Conservation (phyloP, 1,284 basidiomycete species). For the Cryptococcus sp. region DNA sequence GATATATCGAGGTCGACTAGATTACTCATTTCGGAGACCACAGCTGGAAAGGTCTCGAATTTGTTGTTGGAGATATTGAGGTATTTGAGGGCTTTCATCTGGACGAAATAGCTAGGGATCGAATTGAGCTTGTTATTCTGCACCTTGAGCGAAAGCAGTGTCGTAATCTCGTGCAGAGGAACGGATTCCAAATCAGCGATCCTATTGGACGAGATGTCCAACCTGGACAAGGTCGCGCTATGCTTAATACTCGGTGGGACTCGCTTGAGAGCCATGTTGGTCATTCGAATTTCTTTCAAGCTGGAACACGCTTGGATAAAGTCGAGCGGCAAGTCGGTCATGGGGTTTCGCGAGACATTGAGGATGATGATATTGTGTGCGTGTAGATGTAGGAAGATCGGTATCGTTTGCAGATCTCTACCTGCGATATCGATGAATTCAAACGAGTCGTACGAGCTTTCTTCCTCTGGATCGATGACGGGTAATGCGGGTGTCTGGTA, state of each 20-base stretch:
- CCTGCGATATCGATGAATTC: slow-evolving; percentile 81
- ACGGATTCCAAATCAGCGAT: slow-evolving; percentile 87
- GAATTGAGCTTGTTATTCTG: slow-evolving; percentile 91
- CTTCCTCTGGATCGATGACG: slow-evolving; percentile 62
- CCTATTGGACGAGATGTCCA: slow-evolving; percentile 91
- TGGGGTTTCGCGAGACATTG: slow-evolving; percentile 89
- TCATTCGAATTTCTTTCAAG: slow-evolving; percentile 79
- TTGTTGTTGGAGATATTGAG: slow-evolving; percentile 98
- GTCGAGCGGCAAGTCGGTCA: slow-evolving; percentile 93
- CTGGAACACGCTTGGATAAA: slow-evolving; percentile 87
- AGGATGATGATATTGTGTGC: slow-evolving; percentile 82
- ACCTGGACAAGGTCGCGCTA: slow-evolving; percentile 67
- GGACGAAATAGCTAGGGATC: slow-evolving; percentile 79
- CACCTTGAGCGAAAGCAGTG: slow-evolving; percentile 68
- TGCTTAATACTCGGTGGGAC: slow-evolving; percentile 81
- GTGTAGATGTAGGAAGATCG: slow-evolving; percentile 80
- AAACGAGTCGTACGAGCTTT: slow-evolving; percentile 68
- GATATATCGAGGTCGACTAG: slow-evolving; percentile 88
- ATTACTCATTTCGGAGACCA: slow-evolving; percentile 68
- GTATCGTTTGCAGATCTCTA: slow-evolving; percentile 81
- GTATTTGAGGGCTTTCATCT: slow-evolving; percentile 65
- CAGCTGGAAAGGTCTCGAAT: slow-evolving; percentile 72
- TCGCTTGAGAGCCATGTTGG: slow-evolving; percentile 92
- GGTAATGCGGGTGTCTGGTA: slow-evolving; percentile 53
- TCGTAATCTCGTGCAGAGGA: slow-evolving; percentile 69